These are phyloP conservation scores for Lumnitzera littorea DNA, from an alignment of 345 rosid species.

Conservation along the genomic window DNA sequence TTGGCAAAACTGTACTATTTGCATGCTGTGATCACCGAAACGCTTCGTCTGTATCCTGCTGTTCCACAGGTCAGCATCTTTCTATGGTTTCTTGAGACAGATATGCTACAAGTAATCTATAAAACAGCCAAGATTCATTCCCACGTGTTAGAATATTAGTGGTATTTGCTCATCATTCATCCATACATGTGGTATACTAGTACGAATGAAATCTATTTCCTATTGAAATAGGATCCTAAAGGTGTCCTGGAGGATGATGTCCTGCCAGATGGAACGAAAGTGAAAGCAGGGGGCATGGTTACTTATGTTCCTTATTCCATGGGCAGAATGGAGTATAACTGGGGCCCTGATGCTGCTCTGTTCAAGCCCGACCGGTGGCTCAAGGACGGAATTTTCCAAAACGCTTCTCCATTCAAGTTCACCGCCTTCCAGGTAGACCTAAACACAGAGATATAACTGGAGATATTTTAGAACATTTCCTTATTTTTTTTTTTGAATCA, in stretches of 20 bases:
- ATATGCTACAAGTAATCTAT: no score
- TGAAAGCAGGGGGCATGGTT: constrained; percentile 97
- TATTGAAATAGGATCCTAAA: constrained; percentile 61
- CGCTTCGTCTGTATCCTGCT: constrained; percentile 85
- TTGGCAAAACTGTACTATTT: constrained; percentile 60
- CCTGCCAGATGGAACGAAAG: constrained; percentile 84
- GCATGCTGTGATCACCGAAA: constrained; percentile 86
- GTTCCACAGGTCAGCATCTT: constrained; percentile 68
- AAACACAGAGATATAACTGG: not conserved
- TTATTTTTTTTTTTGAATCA: no score
- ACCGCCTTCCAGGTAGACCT: constrained; percentile 78
- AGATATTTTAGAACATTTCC: no score
- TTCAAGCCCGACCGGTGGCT: constrained; percentile 95
- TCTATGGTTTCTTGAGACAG: not conserved
- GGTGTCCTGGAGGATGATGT: constrained; percentile 75
- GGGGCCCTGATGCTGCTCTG: constrained; percentile 82
- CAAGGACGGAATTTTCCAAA: constrained; percentile 74
- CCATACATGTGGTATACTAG: not conserved
- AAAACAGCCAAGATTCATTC: no score
- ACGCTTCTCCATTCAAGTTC: constrained; percentile 91
- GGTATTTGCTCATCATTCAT: not conserved
- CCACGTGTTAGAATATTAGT: constrained; percentile 51
- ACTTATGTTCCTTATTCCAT: constrained; percentile 95
- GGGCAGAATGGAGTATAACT: constrained; percentile 92
- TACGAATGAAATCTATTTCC: not conserved